Base-by-base conservation (phyloP, 2,329 filamentous ascomycete species). In the Talaromyces marneffei region DNA sequence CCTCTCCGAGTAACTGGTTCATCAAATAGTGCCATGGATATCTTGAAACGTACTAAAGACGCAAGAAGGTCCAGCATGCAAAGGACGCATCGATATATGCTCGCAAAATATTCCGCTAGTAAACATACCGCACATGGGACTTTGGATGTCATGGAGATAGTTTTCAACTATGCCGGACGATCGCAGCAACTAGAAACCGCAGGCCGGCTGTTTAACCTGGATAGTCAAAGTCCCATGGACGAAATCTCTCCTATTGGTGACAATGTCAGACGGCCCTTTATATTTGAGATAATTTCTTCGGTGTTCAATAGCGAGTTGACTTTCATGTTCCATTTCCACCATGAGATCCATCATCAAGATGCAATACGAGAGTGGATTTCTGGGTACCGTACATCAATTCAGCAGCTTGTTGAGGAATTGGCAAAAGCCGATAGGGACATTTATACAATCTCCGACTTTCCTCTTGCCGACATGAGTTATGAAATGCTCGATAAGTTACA, bases 151-250 rank as follows among this genome's bases (percentile, higher is more conserved):
- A 37, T 54, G 2, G 58, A 60, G 37, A 55, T 60, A 4, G 6
- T 54, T 20, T 50, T 60, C 35, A 55, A 60, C 48, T 60, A 40
- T 27, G 23, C 39, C 31, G 58, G 58, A 29, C 46, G 27, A 14
- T 60, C 35, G 40, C 58, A 54, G 16, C 57, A 57, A 33, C 55
- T 57, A 1, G 25, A 57, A 3, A n/a, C 20, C 31, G 14, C 57
- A 27, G 42, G 35, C 39, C 16, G 27, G n/a, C 46, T 60, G 14
- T 20, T 54, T 27, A n/a, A 40, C 16, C 16, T 16, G 8, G 16
- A 8, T 37, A 16, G 16, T 7, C 7, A 37, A 37, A 16, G 35
- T 16, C 7, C 7, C 16, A 16, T 7, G 8, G 8, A 8, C 35
- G 35, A 37, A 7, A 16, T 37, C 35, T 37, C 35, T 37, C 8